Percentiles rank a stretch among this genome's conserved stretches.
These are phyloP conservation scores for Rhodocollybia butyracea DNA, from an alignment of 768 basidiomycete species.

Conservation along the genomic window DNA sequence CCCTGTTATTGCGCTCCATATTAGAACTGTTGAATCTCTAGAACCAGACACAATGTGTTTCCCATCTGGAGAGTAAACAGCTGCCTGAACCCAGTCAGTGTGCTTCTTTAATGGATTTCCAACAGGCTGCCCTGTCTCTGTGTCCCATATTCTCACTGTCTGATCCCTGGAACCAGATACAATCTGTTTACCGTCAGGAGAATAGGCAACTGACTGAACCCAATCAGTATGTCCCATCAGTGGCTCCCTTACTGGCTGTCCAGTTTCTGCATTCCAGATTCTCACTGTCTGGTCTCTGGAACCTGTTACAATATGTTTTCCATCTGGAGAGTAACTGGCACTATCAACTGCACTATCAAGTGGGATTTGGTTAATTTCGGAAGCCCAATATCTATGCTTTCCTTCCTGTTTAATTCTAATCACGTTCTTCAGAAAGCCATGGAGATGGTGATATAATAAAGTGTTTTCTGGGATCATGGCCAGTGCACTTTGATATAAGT, in stretches of 20 bases:
- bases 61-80: constrained; percentile 53
- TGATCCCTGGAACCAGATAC: no score
- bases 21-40: constrained; percentile 43
- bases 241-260: constrained; percentile 8
- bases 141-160: constrained; percentile 27
- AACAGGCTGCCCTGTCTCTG: constrained; percentile 6
- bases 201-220: constrained; percentile 18
- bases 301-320: no score
- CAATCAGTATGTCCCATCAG: constrained; percentile 14
- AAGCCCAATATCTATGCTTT: background rate
- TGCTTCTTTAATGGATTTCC: constrained; percentile 13
- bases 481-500: background rate
- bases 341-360: background rate
- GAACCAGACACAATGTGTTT: constrained; percentile 47
- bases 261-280: constrained; percentile 44
- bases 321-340: constrained; percentile 15
- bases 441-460: background rate
- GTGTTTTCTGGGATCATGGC: background rate
- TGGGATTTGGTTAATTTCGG: background rate
- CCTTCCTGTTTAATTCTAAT: background rate
- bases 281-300: constrained; percentile 48
- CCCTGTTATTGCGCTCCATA: no score
- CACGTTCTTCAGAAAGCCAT: background rate
- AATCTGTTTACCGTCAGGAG: constrained; percentile 16
- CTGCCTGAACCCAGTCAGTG: constrained; percentile 16